Conservation (phyloP, 805 yeast species). For the Ogataea pini region DNA sequence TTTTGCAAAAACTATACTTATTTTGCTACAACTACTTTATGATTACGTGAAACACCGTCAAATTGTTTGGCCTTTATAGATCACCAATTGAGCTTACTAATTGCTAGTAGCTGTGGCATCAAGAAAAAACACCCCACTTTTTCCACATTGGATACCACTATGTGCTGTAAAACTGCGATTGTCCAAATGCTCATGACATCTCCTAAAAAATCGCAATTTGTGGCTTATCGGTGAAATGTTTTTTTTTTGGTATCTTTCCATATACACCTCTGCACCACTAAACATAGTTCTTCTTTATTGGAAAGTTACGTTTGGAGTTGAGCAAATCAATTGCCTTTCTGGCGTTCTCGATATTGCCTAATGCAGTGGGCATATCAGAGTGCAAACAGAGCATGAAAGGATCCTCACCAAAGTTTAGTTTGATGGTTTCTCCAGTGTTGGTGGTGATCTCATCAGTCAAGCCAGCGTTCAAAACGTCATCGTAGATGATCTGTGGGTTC, state of each 20-base stretch:
- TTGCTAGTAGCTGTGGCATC: conserved; percentile 1
- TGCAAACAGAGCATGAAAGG: conserved; percentile 39
- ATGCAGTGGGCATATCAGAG: conserved; percentile 41
- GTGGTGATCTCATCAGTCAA: conserved; percentile 26
- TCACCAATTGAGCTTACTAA: background rate
- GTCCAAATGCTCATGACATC: background rate
- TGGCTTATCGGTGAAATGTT: conserved; percentile 1
- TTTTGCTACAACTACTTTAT: too few relatives aligned
- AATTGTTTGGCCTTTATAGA: background rate
- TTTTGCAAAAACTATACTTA: too few relatives aligned
- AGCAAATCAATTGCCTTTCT: conserved; percentile 35
- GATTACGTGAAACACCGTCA: too few relatives aligned
- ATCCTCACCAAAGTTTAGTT: conserved; percentile 30
- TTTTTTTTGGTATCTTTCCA: too few relatives aligned
- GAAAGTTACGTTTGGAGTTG: conserved; percentile 18
- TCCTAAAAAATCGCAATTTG: conserved; percentile 6
- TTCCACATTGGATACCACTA: background rate
- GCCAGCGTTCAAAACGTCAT: conserved; percentile 33
- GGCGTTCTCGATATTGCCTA: conserved; percentile 35
- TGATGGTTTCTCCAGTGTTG: conserved; percentile 26
- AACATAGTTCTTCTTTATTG: conserved; percentile 6
- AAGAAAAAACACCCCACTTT: background rate
- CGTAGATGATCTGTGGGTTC: conserved; percentile 35
- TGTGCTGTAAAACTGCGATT: background rate
- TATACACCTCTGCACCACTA: background rate